Evolutionary conservation across 306 rosid genomes (phyloP).

Genomic region (Quillaja saponaria): DNA sequence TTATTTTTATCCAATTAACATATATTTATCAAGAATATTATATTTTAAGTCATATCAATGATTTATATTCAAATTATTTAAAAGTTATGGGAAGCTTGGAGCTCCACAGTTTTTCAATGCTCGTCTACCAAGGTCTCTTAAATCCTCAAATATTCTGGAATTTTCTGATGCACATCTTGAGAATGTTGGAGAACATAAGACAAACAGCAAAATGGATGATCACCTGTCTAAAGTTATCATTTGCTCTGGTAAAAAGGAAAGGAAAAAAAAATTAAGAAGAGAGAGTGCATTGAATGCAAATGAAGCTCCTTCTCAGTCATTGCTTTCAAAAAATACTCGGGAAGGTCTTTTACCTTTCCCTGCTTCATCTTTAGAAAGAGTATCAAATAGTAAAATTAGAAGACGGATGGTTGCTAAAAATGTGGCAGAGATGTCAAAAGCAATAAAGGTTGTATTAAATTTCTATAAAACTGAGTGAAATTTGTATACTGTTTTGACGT

Average conservation of each 20-base stretch:
- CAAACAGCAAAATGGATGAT: constrained; percentile 27
- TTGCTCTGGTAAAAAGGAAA: constrained; percentile 53
- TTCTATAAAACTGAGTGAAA: constrained; percentile 7
- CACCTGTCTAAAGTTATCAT: constrained; percentile 39
- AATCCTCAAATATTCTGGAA: constrained; percentile 39
- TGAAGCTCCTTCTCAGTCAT: constrained; percentile 30
- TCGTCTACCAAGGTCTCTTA: constrained; percentile 54
- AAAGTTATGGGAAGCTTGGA: constrained; percentile 85
- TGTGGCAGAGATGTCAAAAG: constrained; percentile 76
- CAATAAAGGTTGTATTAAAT: constrained; percentile 63
- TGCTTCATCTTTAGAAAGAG: constrained; percentile 44
- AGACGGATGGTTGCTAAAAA: constrained; percentile 49
- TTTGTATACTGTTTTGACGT: too few relatives aligned
- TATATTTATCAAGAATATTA: too few relatives aligned
- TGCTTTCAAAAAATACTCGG: constrained; percentile 33
- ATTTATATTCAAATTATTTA: too few relatives aligned
- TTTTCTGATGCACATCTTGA: constrained; percentile 25
- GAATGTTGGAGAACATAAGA: constrained; percentile 34
- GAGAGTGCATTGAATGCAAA: constrained; percentile 28
- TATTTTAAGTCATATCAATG: too few relatives aligned
- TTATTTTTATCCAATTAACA: too few relatives aligned
- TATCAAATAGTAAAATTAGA: constrained; percentile 44
- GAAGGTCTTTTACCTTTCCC: constrained; percentile 25
- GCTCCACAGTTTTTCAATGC: constrained; percentile 60
- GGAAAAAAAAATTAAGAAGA: constrained; percentile 53